phyloP scores from a whole-genome alignment of 257 asterid species.

The Petunia axillaris region DNA sequence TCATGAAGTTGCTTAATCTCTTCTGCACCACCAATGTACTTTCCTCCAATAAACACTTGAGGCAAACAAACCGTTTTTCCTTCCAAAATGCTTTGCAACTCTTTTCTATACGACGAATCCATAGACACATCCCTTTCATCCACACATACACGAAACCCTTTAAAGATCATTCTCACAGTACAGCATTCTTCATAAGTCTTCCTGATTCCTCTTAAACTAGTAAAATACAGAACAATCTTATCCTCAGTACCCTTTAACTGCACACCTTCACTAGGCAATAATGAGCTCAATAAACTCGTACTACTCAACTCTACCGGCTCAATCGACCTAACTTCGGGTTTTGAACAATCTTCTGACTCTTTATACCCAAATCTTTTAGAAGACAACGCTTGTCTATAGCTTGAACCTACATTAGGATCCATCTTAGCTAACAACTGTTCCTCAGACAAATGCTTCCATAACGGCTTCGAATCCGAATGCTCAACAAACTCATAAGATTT shows the following conservation, averaged over 20 bases:
- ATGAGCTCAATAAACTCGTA: constrained; percentile 17
- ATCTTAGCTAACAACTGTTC: constrained; percentile 46
- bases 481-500: constrained; percentile 50
- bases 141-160: constrained; percentile 67
- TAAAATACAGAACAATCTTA: constrained; percentile 83
- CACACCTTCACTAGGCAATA: constrained; percentile 31
- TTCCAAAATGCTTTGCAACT: constrained; percentile 66
- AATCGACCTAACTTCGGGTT: constrained; percentile 1
- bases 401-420: constrained; percentile 48
- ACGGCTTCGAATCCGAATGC: constrained; percentile 43
- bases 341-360: constrained; percentile 30
- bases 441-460: constrained; percentile 62
- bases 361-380: constrained; percentile 50
- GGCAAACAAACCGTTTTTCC: constrained; percentile 63
- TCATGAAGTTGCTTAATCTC: constrained; percentile 52
- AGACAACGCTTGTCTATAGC: constrained; percentile 45
- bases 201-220: constrained; percentile 88
- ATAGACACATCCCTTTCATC: constrained; percentile 93
- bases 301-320: constrained; percentile 5
- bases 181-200: constrained; percentile 82
- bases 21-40: constrained; percentile 61
- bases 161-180: constrained; percentile 67
- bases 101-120: constrained; percentile 74
- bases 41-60: constrained; percentile 79
- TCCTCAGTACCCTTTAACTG: constrained; percentile 68